A percentile compares a stretch with the other conserved stretches of the same genome.
phyloP scores from a whole-genome alignment of 2,329 filamentous ascomycete species.

The Fusarium sp. region DNA sequence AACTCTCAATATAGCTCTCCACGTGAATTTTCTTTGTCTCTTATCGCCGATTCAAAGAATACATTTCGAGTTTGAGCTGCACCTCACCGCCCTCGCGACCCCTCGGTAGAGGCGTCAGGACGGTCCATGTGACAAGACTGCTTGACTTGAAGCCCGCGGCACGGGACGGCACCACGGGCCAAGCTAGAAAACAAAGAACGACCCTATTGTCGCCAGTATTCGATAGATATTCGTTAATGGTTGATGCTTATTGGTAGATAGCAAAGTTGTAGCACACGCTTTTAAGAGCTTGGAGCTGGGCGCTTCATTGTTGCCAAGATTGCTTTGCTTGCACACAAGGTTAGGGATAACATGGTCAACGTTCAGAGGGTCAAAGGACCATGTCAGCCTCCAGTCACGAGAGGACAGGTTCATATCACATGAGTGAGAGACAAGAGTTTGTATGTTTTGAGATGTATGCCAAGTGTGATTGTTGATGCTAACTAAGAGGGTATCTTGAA shows the following conservation, averaged over 20 bases:
- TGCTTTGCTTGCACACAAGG: not conserved
- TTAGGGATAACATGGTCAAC: not conserved
- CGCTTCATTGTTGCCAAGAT: conserved; percentile 15
- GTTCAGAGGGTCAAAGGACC: not conserved
- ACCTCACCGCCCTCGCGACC: conserved; percentile 25
- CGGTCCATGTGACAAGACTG: conserved; percentile 27
- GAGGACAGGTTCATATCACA: conserved; percentile 24
- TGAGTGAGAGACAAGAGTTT: conserved; percentile 5
- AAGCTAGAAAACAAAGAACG: conserved; percentile 25
- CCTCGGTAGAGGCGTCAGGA: conserved; percentile 32
- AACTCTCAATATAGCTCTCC: not conserved
- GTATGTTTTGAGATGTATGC: conserved; percentile 11
- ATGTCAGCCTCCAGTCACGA: conserved; percentile 9
- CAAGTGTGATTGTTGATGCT: conserved; percentile 32
- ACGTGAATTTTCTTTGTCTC: conserved; percentile 8
- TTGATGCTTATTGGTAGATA: conserved; percentile 22
- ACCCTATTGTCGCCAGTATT: conserved; percentile 29
- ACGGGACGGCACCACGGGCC: conserved; percentile 38
- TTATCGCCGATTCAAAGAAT: conserved; percentile 22
- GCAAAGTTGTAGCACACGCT: conserved; percentile 23
- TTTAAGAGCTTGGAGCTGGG: conserved; percentile 12
- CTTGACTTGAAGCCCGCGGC: conserved; percentile 23
- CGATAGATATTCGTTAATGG: conserved; percentile 10
- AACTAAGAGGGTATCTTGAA: conserved; percentile 41
- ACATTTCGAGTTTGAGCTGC: not conserved